Percentiles rank a stretch among this genome's conserved stretches.
These are phyloP conservation scores for Cystoisospora suis DNA, from an alignment of 169 alveolate genomes.

Conservation along the genomic window DNA sequence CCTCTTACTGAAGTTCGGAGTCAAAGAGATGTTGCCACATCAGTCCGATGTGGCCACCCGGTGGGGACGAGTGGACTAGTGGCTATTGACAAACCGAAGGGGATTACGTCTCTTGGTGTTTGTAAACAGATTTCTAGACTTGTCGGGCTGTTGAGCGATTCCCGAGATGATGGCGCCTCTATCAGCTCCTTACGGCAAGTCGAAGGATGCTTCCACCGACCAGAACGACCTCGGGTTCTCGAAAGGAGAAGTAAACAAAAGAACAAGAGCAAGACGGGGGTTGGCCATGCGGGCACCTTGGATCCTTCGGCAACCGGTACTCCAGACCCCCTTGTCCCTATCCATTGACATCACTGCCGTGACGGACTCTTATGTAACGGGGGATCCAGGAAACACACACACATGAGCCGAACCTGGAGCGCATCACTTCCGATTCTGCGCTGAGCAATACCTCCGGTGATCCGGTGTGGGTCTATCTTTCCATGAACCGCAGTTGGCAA, in stretches of 20 bases:
- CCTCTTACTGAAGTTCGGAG: too few species aligned
- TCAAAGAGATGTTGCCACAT: too few species aligned
- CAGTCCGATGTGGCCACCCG: too few species aligned
- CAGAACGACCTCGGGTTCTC: not conserved
- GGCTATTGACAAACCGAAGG: not conserved
- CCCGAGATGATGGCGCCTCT: not conserved
- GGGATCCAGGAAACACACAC: too few species aligned
- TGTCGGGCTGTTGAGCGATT: not conserved
- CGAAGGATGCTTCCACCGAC: not conserved
- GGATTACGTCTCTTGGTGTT: not conserved
- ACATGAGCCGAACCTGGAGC: too few species aligned
- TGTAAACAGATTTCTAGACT: not conserved
- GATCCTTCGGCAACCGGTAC: constrained; percentile 51
- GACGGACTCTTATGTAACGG: too few species aligned
- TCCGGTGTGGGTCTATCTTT: too few species aligned
- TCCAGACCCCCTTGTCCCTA: too few species aligned
- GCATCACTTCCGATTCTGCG: too few species aligned
- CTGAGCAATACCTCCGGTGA: too few species aligned
- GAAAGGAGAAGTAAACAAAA: not conserved
- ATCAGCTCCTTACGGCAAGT: not conserved
- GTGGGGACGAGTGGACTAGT: constrained; percentile 1
- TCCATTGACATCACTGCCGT: too few species aligned
- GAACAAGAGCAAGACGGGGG: not conserved
- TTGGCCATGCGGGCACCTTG: constrained; percentile 61
- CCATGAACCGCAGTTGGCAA: too few species aligned